These are phyloP conservation scores for Pulicaria dysenterica DNA, from an alignment of 129 eudicot species.

Conservation along the genomic window DNA sequence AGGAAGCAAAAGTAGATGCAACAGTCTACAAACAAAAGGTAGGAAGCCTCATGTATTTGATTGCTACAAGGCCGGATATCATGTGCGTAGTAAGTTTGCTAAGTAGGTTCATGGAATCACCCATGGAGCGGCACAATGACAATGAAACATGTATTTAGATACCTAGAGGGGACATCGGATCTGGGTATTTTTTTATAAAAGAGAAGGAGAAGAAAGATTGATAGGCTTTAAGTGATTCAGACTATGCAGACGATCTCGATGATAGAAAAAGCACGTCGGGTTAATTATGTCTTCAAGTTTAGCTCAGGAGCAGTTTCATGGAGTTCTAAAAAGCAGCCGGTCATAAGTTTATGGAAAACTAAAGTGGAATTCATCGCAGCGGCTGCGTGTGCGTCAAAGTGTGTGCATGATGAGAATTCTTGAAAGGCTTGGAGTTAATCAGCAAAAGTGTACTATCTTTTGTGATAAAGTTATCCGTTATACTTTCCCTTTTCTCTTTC, in stretches of 20 bases:
- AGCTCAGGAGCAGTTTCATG: neutral
- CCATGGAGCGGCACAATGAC: no score
- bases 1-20: constrained; percentile 1
- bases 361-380: constrained; percentile 5
- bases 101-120: constrained; percentile 1
- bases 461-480: no score
- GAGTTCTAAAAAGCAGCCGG: constrained; percentile 12
- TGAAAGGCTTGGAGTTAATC: neutral
- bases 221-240: no score
- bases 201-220: no score
- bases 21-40: constrained; percentile 14
- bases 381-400: constrained; percentile 9
- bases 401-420: constrained; percentile 16
- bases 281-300: no score
- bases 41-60: constrained; percentile 15
- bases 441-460: neutral
- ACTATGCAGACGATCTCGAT: no score
- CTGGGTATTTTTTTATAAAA: no score
- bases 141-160: no score
- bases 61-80: constrained; percentile 2
- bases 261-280: no score
- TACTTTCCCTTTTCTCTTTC: no score
- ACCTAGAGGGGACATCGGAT: no score
- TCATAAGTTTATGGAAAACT: neutral
- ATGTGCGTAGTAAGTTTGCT: constrained; percentile 13